Evolutionary conservation across 768 basidiomycete genomes (phyloP).

Genomic region (Serpula lacrymans): DNA sequence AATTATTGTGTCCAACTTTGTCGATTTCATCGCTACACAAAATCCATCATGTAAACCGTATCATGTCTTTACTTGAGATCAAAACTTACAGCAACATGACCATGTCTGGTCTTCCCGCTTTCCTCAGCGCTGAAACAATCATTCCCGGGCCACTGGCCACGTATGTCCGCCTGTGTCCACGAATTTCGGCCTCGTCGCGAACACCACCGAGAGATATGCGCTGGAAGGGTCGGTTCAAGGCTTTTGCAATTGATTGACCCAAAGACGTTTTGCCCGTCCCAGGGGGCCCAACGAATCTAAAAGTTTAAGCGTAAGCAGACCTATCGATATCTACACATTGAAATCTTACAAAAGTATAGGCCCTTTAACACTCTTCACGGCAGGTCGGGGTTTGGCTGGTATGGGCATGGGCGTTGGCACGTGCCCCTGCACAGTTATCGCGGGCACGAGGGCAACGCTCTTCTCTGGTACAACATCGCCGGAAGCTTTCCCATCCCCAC

Average conservation of each 20-base stretch:
- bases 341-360: slow-evolving; percentile 61
- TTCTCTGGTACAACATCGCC: slow-evolving; percentile 26
- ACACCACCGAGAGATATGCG: slow-evolving; percentile 91
- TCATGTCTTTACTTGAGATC: too few species aligned
- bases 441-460: slow-evolving; percentile 10
- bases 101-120: slow-evolving; percentile 76
- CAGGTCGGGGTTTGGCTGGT: slow-evolving; percentile 1
- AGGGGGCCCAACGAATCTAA: slow-evolving; percentile 84
- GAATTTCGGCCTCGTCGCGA: slow-evolving; percentile 85
- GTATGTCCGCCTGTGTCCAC: slow-evolving; percentile 81
- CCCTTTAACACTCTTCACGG: slow-evolving; percentile 53
- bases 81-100: slow-evolving; percentile 64
- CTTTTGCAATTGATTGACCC: slow-evolving; percentile 83
- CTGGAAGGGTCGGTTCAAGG: slow-evolving; percentile 83
- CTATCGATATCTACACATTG: too few species aligned
- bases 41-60: neutral
- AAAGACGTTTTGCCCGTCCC: slow-evolving; percentile 92
- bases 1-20: slow-evolving; percentile 82
- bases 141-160: slow-evolving; percentile 85
- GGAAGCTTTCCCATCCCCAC: slow-evolving; percentile 13
- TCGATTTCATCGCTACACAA: slow-evolving; percentile 75
- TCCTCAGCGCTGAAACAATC: slow-evolving; percentile 83
- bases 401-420: slow-evolving; percentile 7
- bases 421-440: slow-evolving; percentile 6
- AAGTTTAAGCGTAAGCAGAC: slow-evolving; percentile 1